Evolutionary conservation across 306 rosid species (phyloP).

Genomic region (Leucaena leucocephala): DNA sequence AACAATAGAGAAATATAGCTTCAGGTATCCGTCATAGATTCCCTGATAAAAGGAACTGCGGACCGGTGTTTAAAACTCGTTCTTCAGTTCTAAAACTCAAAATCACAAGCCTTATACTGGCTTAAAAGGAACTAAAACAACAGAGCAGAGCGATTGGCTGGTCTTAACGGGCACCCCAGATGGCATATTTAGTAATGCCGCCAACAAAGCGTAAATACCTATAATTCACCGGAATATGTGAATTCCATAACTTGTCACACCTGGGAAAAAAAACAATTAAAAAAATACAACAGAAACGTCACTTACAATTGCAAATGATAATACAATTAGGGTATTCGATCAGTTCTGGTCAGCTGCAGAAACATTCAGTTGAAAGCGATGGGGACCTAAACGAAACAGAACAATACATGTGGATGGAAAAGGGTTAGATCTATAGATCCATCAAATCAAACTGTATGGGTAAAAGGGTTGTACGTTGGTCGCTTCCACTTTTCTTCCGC

Average conservation of each 20-base stretch:
- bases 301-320: constrained; percentile 31
- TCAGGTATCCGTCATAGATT: constrained; percentile 22
- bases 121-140: constrained; percentile 16
- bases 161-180: constrained; percentile 18
- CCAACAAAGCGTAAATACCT: constrained; percentile 16
- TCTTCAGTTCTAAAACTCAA: constrained; percentile 27
- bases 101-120: constrained; percentile 18
- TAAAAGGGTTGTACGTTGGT: constrained; percentile 49
- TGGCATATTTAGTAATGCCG: constrained; percentile 26
- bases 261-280: not conserved
- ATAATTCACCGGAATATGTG: constrained; percentile 1
- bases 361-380: constrained; percentile 30
- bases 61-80: not conserved
- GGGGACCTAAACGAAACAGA: constrained; percentile 62
- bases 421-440: constrained; percentile 83
- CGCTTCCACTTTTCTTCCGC: not conserved
- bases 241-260: constrained; percentile 7
- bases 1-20: constrained; percentile 23
- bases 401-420: constrained; percentile 61
- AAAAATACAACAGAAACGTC: constrained; percentile 2
- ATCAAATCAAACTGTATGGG: constrained; percentile 47
- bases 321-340: constrained; percentile 37
- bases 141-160: constrained; percentile 20
- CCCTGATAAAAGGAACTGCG: constrained; percentile 1
- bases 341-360: constrained; percentile 46